phyloP scores from a whole-genome alignment of 2,329 filamentous ascomycete species.

The Neonectria neomacrospora region DNA sequence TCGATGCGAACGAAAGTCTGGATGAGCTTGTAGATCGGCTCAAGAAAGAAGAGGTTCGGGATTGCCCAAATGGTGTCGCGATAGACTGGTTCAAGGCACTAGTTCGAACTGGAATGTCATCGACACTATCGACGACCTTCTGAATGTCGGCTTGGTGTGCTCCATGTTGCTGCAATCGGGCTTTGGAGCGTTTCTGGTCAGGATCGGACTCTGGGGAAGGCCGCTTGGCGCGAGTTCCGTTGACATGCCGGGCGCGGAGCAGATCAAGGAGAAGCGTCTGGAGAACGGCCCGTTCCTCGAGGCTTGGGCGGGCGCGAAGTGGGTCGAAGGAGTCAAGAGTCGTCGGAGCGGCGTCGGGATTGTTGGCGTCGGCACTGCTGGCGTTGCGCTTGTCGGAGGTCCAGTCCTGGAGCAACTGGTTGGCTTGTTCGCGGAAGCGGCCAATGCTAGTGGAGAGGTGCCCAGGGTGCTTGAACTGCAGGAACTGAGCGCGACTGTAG shows the following conservation, averaged over 20 bases:
- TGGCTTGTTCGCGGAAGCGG: constrained; percentile 39
- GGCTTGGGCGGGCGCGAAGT: constrained; percentile 33
- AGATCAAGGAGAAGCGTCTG: constrained; percentile 39
- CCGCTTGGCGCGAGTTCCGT: constrained; percentile 35
- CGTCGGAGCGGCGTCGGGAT: constrained; percentile 36
- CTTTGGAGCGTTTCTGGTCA: constrained; percentile 32
- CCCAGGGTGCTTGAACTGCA: constrained; percentile 36
- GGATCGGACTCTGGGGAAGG: constrained; percentile 37
- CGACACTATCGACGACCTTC: constrained; percentile 23
- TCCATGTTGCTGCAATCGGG: background rate
- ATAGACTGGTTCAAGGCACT: constrained; percentile 22
- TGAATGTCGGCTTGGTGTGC: background rate
- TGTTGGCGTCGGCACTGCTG: constrained; percentile 15
- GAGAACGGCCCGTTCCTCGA: constrained; percentile 41
- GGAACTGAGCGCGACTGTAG: constrained; percentile 33
- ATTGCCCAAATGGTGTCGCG: constrained; percentile 27
- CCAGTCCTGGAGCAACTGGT: constrained; percentile 35
- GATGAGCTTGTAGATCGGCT: constrained; percentile 47
- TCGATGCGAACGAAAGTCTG: constrained; percentile 46
- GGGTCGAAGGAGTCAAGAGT: constrained; percentile 29
- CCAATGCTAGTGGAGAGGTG: constrained; percentile 37
- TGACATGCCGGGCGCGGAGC: constrained; percentile 32
- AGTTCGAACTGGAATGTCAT: constrained; percentile 39
- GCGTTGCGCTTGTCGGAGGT: constrained; percentile 30
- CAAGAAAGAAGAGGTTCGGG: constrained; percentile 30